These are phyloP conservation scores for Salix brachista DNA, from an alignment of 345 rosid species.

Conservation along the genomic window DNA sequence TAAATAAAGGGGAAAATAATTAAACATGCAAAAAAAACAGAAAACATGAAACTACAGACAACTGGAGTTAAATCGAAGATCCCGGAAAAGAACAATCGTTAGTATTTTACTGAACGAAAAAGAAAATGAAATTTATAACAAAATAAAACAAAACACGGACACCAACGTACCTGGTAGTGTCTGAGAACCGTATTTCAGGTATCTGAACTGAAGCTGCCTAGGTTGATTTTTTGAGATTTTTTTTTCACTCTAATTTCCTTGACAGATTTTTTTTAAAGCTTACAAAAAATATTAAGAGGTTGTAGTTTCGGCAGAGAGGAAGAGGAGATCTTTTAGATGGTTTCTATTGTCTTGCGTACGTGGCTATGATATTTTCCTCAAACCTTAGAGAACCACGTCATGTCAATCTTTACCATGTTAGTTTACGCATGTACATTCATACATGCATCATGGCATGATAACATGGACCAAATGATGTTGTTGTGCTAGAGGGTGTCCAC, in stretches of 20 bases:
- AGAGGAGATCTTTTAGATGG: constrained; percentile 43
- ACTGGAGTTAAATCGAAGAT: neutral
- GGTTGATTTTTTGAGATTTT: neutral
- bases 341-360: constrained; percentile 35
- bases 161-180: neutral
- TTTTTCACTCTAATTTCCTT: neutral
- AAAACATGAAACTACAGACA: neutral
- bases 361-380: constrained; percentile 71
- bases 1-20: neutral
- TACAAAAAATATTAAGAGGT: constrained; percentile 18
- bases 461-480: too few species aligned
- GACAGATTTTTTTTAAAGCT: too few species aligned
- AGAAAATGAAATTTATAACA: neutral
- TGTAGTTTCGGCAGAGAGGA: neutral
- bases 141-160: neutral
- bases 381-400: constrained; percentile 42
- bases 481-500: too few species aligned
- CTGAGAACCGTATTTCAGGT: neutral
- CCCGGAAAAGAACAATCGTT: neutral
- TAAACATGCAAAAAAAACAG: neutral
- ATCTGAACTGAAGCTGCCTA: neutral
- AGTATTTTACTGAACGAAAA: neutral
- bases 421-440: neutral
- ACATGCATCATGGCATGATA: neutral
- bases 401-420: neutral